Base-by-base conservation (phyloP, 164 flowering plant species). In the Kingdonia uniflora region DNA sequence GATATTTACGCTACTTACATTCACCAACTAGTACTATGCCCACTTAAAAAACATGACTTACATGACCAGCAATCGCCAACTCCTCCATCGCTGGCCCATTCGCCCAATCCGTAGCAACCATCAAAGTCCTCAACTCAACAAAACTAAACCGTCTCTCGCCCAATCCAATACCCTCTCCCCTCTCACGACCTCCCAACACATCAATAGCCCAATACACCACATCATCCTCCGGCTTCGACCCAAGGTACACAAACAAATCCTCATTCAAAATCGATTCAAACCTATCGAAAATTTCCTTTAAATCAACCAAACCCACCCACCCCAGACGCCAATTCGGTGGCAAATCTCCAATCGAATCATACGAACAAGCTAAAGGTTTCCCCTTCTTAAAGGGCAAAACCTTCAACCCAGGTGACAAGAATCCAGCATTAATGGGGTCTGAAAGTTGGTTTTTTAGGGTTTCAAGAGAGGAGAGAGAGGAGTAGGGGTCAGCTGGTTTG, bases 51-150 rank as follows among this genome's bases (percentile, higher is more conserved):
- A 17, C 51, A 56, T 22, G 40, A 71, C 92, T 76, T 66, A 91
- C 96, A 77, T 85, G 90, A 45, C 98, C 98, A 51, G 94, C 98
- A 65, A 92, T 65, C 21, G 98, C 91, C 69, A 92, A 68, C 8
- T 92, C 78, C 40, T 69, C 84, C 98, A 87, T 80, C 11, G 81
- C 77, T 1, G n/a, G 19, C 12, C 50, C 54, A 69, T 87, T 74
- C 14, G 76, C 69, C 96, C 96, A 92, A 76, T 87, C 94, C 13
- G 98, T 79, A 0, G 98, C 98, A 50, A 92, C 94, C 98, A 87
- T 92, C 38, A 92, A 63, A 22, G 95, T 87, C 69, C 92, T 67
- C 41, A 92, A 71, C 69, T 91, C 96, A 11, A 85, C 83, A 62
- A 87, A 91, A 41, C 76, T 69, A 10, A 76, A 66, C 48, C 54